Conservation (phyloP, 306 rosid species). For the Quercus ilex region DNA sequence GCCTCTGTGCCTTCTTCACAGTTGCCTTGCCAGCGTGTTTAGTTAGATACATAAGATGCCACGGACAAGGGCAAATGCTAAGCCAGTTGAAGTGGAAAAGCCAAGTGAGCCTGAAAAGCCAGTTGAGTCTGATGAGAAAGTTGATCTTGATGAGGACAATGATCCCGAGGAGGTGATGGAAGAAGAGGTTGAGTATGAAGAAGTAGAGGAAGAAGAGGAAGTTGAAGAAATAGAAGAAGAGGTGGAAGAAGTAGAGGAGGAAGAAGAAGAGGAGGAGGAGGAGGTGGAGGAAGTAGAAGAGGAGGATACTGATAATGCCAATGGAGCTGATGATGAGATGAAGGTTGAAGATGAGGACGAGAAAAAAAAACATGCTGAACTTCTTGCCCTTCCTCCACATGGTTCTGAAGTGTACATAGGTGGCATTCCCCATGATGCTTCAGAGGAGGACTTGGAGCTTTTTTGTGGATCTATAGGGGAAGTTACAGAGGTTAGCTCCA, state of each 20-base stretch:
- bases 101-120: slow-evolving; percentile 49
- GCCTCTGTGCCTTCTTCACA: slow-evolving; percentile 97
- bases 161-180: slow-evolving; percentile 79
- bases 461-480: slow-evolving; percentile 80
- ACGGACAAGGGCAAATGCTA: slow-evolving; percentile 60
- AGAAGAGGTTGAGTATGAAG: slow-evolving; percentile 86
- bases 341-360: slow-evolving; percentile 53
- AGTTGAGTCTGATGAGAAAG: slow-evolving; percentile 67
- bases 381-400: slow-evolving; percentile 97
- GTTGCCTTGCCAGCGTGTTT: slow-evolving; percentile 87
- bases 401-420: slow-evolving; percentile 96
- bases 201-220: slow-evolving; percentile 84
- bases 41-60: slow-evolving; percentile 83
- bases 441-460: slow-evolving; percentile 62
- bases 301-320: slow-evolving; percentile 31
- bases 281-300: slow-evolving; percentile 62
- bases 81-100: slow-evolving; percentile 50
- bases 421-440: slow-evolving; percentile 73
- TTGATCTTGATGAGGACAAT: slow-evolving; percentile 63
- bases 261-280: slow-evolving; percentile 23
- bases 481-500: slow-evolving; percentile 61
- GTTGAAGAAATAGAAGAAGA: slow-evolving; percentile 70
- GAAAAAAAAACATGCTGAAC: slow-evolving; percentile 69
- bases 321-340: slow-evolving; percentile 27
- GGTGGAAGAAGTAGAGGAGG: slow-evolving; percentile 41